phyloP scores from a whole-genome alignment of 441 rosid genomes.

The Croton laevigatus region DNA sequence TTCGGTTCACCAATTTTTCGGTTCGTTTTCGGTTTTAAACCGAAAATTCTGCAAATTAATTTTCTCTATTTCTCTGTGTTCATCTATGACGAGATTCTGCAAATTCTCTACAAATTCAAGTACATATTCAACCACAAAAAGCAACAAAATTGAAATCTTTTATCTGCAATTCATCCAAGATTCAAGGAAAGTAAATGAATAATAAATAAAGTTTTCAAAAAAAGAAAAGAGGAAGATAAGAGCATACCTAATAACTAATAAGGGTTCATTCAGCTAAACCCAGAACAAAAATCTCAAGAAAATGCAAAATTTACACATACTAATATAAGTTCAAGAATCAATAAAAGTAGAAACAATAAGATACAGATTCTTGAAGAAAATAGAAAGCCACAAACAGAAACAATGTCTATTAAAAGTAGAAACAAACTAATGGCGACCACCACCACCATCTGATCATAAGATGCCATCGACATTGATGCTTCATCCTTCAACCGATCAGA shows the following conservation, averaged over 20 bases:
- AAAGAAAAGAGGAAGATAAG: not conserved
- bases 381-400: slow-evolving; percentile 14
- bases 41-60: too few relatives aligned
- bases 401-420: slow-evolving; percentile 1
- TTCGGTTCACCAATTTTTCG: too few relatives aligned
- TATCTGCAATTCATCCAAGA: not conserved
- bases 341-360: not conserved
- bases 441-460: too few relatives aligned
- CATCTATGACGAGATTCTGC: too few relatives aligned
- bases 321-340: not conserved
- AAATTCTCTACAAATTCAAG: too few relatives aligned
- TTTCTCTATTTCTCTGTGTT: too few relatives aligned
- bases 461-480: too few relatives aligned
- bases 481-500: too few relatives aligned
- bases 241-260: slow-evolving; percentile 51
- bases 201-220: not conserved
- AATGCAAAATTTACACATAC: not conserved
- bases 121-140: slow-evolving; percentile 6
- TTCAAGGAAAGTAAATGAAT: not conserved
- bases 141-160: not conserved
- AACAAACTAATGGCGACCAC: too few relatives aligned
- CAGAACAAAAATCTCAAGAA: slow-evolving; percentile 15
- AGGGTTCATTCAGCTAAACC: slow-evolving; percentile 46
- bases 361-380: not conserved
- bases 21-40: too few relatives aligned